Evolutionary conservation across 192 early-diverging fungal genomes (phyloP).

Genomic region (Podila clonocystis): DNA sequence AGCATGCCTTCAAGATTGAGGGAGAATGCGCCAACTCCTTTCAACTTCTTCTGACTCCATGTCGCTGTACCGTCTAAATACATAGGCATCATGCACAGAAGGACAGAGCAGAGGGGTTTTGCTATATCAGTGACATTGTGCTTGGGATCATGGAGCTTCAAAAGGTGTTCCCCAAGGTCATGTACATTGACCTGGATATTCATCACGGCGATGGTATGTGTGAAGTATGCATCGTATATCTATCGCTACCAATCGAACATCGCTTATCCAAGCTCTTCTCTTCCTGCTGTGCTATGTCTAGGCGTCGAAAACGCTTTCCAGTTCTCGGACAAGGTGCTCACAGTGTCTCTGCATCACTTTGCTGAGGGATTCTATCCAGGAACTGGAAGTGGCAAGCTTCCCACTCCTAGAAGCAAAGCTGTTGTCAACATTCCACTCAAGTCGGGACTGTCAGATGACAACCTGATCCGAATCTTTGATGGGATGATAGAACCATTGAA

Average conservation of each 20-base stretch:
- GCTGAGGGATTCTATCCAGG: slow-evolving; percentile 84
- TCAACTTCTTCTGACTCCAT: neutral
- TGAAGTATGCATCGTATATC: no score
- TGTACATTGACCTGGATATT: slow-evolving; percentile 91
- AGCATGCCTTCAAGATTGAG: slow-evolving; percentile 13
- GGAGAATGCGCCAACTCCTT: neutral
- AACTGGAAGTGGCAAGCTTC: slow-evolving; percentile 13
- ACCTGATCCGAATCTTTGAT: slow-evolving; percentile 72
- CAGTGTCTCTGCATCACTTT: slow-evolving; percentile 87
- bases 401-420: slow-evolving; percentile 19
- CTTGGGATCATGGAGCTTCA: slow-evolving; percentile 85
- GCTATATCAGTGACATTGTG: slow-evolving; percentile 92
- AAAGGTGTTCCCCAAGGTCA: slow-evolving; percentile 69
- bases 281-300: neutral
- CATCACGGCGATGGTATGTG: slow-evolving; percentile 86
- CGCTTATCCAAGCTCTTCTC: no score
- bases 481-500: slow-evolving; percentile 63
- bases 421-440: slow-evolving; percentile 80
- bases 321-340: slow-evolving; percentile 84
- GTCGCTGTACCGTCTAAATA: neutral
- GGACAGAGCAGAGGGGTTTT: slow-evolving; percentile 86
- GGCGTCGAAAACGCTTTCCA: slow-evolving; percentile 91
- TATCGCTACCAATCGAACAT: no score
- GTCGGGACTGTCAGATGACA: slow-evolving; percentile 72
- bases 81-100: slow-evolving; percentile 56